Percentiles rank a stretch among this genome's conserved stretches.
Conservation (phyloP, 345 rosid species). For the Citrus glauca region DNA sequence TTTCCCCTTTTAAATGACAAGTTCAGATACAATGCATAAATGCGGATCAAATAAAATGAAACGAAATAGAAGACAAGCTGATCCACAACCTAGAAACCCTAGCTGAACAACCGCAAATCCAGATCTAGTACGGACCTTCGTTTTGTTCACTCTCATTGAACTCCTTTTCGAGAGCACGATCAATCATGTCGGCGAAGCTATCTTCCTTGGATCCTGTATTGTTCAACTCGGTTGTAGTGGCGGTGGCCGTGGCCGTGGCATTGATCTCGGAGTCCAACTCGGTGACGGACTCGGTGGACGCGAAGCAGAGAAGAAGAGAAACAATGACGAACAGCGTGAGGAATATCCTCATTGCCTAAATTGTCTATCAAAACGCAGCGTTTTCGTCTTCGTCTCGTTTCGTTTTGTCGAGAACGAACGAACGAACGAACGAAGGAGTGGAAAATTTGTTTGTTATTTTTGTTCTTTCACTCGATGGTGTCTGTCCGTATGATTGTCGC, state of each 20-base stretch:
- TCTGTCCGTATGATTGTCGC: too few relatives aligned
- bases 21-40: not conserved
- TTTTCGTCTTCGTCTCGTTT: not conserved
- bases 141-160: slow-evolving; percentile 47
- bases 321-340: slow-evolving; percentile 9
- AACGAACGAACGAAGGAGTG: too few relatives aligned
- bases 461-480: too few relatives aligned
- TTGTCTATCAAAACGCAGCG: not conserved
- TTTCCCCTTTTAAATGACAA: not conserved
- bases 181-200: slow-evolving; percentile 54
- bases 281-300: slow-evolving; percentile 12
- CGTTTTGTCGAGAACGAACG: too few relatives aligned
- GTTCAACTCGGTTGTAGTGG: slow-evolving; percentile 16
- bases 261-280: slow-evolving; percentile 18
- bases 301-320: slow-evolving; percentile 18
- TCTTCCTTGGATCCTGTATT: slow-evolving; percentile 40
- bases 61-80: not conserved
- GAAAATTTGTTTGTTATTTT: too few relatives aligned
- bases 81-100: slow-evolving; percentile 5
- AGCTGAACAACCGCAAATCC: not conserved
- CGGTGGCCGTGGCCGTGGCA: slow-evolving; percentile 23
- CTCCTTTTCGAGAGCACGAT: slow-evolving; percentile 54
- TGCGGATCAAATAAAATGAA: not conserved
- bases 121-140: slow-evolving; percentile 42
- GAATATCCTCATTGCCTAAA: slow-evolving; percentile 17